A percentile compares a stretch with the other conserved stretches of the same genome.
Conservation (phyloP, 75 land plant species). For the Pseudotsuga menziesii region DNA sequence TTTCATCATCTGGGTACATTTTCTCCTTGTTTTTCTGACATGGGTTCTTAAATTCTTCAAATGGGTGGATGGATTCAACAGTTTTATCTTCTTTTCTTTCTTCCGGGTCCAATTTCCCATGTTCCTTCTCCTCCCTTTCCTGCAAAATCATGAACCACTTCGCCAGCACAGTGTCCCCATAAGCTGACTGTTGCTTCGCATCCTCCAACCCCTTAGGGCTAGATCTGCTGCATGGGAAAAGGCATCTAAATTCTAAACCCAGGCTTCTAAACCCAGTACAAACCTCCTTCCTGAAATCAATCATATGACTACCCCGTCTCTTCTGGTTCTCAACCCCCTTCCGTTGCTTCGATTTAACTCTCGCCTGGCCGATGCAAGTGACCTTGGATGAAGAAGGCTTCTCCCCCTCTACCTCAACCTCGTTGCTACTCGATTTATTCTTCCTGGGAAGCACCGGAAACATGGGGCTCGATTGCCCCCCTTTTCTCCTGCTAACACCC, state of each 20-base stretch:
- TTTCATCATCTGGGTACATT: not conserved
- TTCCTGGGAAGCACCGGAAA: constrained; percentile 21
- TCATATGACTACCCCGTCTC: constrained; percentile 39
- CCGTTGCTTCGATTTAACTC: constrained; percentile 56
- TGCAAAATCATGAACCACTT: constrained; percentile 48
- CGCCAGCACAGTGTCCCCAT: constrained; percentile 27
- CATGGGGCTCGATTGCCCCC: constrained; percentile 48
- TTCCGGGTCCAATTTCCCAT: constrained; percentile 1
- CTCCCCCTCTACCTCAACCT: constrained; percentile 27
- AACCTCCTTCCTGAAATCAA: constrained; percentile 11
- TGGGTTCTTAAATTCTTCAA: not conserved
- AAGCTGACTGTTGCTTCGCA: not conserved
- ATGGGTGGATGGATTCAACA: not conserved
- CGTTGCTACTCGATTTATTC: constrained; percentile 33
- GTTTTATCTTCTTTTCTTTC: constrained; percentile 20
- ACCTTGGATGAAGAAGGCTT: constrained; percentile 79
- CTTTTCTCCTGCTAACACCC: constrained; percentile 15
- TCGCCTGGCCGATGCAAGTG: constrained; percentile 88
- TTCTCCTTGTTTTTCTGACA: constrained; percentile 5
- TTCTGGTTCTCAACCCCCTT: constrained; percentile 29
- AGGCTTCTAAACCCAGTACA: constrained; percentile 46
- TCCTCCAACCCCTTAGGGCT: not conserved
- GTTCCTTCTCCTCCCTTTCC: constrained; percentile 37
- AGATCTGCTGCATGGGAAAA: constrained; percentile 34
- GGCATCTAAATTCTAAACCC: constrained; percentile 54